Evolutionary conservation across 257 asterid species (phyloP).

Genomic region (Solanum etuberosum): DNA sequence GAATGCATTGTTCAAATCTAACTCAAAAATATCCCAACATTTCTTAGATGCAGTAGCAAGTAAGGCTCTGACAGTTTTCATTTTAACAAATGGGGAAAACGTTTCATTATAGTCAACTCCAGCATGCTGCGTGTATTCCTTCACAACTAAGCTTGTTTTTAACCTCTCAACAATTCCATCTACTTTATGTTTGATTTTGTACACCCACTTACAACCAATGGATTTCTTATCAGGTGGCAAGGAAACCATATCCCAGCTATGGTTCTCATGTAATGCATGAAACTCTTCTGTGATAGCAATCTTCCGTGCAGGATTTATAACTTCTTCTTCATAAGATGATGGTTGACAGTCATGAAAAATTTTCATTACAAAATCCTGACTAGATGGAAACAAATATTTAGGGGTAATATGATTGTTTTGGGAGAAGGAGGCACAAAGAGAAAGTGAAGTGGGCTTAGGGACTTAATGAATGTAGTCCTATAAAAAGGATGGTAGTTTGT

Average conservation of each 20-base stretch:
- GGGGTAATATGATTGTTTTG: neutral
- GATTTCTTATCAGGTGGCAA: no score
- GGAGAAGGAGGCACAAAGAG: no score
- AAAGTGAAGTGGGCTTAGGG: no score
- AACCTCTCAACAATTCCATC: neutral
- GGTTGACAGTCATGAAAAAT: neutral
- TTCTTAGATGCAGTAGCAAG: no score
- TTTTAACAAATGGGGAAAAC: no score
- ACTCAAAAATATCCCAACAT: no score
- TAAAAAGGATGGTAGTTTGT: no score
- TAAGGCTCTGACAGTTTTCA: no score
- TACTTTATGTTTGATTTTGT: neutral
- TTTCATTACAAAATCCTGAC: no score
- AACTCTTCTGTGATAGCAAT: neutral
- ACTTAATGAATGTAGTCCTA: no score
- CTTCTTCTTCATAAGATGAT: neutral
- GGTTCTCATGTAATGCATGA: no score
- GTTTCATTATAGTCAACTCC: neutral
- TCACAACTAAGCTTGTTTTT: neutral
- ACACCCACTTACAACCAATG: neutral
- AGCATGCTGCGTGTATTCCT: neutral
- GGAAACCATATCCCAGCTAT: neutral
- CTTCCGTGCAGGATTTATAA: neutral
- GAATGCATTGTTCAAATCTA: no score
- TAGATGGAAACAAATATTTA: neutral